Base-by-base conservation (phyloP, 495 filamentous ascomycete species). In the Chaetomidium leptoderma region DNA sequence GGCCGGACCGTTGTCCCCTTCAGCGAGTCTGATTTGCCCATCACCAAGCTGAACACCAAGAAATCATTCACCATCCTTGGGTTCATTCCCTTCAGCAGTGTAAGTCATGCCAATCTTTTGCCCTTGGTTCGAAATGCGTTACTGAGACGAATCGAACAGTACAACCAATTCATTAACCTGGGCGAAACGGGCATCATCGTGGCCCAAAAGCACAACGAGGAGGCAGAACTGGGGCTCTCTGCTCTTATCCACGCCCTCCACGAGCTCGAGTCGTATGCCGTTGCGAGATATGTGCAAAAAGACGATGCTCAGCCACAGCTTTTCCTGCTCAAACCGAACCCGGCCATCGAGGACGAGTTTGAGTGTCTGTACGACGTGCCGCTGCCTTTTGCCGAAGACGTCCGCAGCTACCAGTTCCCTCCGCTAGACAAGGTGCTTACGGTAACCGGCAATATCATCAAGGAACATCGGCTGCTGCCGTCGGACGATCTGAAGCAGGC, bases 311-410 rank as follows among this genome's bases (percentile, higher is more conserved):
- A 86, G 2, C 92, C 92, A 5, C 59, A 85, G 21, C 76, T 97
- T 1, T 67, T 96, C n/a, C 74, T 97, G 10, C 83, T 99, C 39
- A 89, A 89, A 1, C 95, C 77, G 30, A 89, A 89, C 1, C 93
- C 77, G 2, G 83, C 77, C 3, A 87, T 96, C 49, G 90, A 95
- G 61, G 76, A 81, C 17, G 87, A 92, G 40, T 87, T 87, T 60
- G 95, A 97, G 69, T 91, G 88, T 63, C 78, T 99, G 14, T 82
- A 95, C 58, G 95, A 98, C 69, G 81, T 92, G 5, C 91, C 95
- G 55, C 80, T 98, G n/a, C 93, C 93, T 4, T 97, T 95, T 64
- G 82, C 88, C 2, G 95, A 99, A 73, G 95, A 99, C 69, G 77
- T 96, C 26, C 83, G 95, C 49, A 79, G 81, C 39, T 97, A 96